A percentile compares a stretch with the other conserved stretches of the same genome.
These are phyloP conservation scores for Omphalea diandra DNA, from an alignment of 441 rosid genomes.

Conservation along the genomic window DNA sequence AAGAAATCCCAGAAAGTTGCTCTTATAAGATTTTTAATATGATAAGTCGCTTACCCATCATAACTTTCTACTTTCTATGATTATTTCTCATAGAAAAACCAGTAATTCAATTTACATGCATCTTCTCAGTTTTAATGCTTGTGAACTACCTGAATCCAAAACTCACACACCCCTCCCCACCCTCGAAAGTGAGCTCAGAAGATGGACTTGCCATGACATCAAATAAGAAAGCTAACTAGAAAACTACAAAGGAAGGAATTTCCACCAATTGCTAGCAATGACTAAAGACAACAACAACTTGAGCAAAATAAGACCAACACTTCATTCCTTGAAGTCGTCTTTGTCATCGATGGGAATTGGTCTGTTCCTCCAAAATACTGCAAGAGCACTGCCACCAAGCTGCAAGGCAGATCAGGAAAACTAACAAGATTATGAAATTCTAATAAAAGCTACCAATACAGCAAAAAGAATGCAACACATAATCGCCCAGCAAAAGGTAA, in stretches of 20 bases:
- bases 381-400: conserved; percentile 97
- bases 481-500: background rate
- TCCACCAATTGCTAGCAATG: background rate
- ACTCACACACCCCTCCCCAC: background rate
- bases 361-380: conserved; percentile 88
- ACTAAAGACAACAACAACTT: background rate
- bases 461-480: background rate
- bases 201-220: background rate
- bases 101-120: conserved; percentile 4
- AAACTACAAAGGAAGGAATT: background rate
- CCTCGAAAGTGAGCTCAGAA: background rate
- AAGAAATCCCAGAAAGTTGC: no score
- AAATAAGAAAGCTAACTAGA: background rate
- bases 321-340: conserved; percentile 86
- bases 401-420: conserved; percentile 24
- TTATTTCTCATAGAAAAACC: no score
- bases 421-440: background rate
- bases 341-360: conserved; percentile 74
- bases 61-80: no score
- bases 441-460: background rate
- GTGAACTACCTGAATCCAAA: background rate
- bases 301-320: background rate
- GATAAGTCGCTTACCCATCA: no score
- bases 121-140: background rate
- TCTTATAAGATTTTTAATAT: no score